Conservation (phyloP, 306 rosid species). For the Citrullus colocynthis region DNA sequence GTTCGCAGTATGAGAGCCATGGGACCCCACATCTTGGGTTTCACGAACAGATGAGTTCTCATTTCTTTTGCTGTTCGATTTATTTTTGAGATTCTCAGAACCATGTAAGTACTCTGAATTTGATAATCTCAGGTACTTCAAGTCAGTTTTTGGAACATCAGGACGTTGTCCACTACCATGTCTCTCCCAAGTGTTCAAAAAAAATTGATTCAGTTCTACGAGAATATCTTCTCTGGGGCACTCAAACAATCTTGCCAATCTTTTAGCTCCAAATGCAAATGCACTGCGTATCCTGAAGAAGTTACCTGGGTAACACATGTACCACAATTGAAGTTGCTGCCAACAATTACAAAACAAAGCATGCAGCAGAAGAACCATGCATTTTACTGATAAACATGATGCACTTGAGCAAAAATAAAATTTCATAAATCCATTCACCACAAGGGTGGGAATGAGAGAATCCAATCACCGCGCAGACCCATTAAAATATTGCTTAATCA, state of each 20-base stretch:
- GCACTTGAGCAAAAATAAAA: not conserved
- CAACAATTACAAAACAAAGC: not conserved
- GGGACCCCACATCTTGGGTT: conserved; percentile 24
- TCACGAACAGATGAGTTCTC: conserved; percentile 35
- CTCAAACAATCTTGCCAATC: conserved; percentile 74
- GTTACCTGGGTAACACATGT: conserved; percentile 52
- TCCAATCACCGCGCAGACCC: not conserved
- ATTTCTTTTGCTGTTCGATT: conserved; percentile 26
- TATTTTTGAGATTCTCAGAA: conserved; percentile 37
- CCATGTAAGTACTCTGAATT: conserved; percentile 34
- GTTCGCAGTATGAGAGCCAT: conserved; percentile 25
- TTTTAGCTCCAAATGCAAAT: conserved; percentile 85
- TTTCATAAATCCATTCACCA: not conserved
- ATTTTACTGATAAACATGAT: not conserved
- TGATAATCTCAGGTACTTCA: conserved; percentile 37
- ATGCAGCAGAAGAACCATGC: conserved; percentile 2
- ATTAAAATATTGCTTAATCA: not conserved
- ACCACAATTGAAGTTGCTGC: not conserved
- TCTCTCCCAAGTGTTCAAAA: conserved; percentile 91
- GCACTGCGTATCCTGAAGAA: conserved; percentile 99
- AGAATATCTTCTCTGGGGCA: conserved; percentile 66
- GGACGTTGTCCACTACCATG: conserved; percentile 97
- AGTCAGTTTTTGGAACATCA: conserved; percentile 70
- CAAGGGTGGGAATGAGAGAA: not conserved
- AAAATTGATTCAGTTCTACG: conserved; percentile 83